Percentiles rank a stretch among this genome's conserved stretches.
Evolutionary conservation across 768 basidiomycete species (phyloP).

Genomic region (Phanerochaete sordida): DNA sequence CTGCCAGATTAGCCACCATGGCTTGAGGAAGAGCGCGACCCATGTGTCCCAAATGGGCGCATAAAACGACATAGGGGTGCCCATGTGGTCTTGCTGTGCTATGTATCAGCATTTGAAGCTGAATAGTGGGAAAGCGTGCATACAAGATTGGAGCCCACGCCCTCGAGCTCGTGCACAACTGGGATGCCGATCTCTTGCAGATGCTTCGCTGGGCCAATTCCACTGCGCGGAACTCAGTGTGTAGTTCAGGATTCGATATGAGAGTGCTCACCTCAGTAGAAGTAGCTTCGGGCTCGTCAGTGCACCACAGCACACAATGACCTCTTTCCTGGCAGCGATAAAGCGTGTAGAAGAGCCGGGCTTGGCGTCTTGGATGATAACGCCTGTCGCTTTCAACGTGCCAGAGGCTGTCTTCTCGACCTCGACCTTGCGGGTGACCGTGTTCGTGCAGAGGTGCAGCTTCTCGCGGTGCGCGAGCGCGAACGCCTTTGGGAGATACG

Average conservation of each 20-base stretch:
- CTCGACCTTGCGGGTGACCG: slow-evolving; percentile 1
- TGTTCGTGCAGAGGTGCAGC: slow-evolving; percentile 4
- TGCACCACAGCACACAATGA: background rate
- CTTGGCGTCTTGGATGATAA: background rate
- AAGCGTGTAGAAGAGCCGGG: background rate
- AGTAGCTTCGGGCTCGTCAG: background rate
- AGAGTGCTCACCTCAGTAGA: background rate
- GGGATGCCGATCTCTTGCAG: background rate
- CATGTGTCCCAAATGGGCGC: background rate
- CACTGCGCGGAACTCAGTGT: background rate
- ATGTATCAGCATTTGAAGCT: background rate
- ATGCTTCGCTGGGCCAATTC: background rate
- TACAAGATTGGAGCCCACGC: slow-evolving; percentile 1
- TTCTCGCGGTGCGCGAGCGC: background rate
- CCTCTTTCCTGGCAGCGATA: background rate
- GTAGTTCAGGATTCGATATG: background rate
- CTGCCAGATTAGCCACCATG: background rate
- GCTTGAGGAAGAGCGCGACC: background rate
- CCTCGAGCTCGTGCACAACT: background rate
- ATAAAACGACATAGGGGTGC: background rate
- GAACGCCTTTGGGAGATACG: background rate
- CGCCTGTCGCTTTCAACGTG: background rate
- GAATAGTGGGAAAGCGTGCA: background rate
- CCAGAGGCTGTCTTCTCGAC: background rate
- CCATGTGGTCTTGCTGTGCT: slow-evolving; percentile 3